Evolutionary conservation across 805 yeast species (phyloP).

Genomic region (Myxozyma neglecta): DNA sequence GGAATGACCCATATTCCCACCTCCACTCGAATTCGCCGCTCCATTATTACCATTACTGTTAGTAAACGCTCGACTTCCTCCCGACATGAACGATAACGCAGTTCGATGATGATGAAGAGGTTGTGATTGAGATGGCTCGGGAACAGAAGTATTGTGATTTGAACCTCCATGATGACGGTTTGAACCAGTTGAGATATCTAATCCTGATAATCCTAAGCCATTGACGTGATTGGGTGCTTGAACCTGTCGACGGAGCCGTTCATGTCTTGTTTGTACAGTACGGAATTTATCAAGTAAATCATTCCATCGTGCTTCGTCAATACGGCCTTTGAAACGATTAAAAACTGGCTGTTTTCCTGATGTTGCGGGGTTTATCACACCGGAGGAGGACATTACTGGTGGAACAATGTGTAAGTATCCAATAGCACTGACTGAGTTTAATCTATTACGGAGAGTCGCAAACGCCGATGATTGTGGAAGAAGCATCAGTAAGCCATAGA

Average conservation of each 20-base stretch:
- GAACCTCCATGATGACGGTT: background rate
- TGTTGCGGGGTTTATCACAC: constrained; percentile 19
- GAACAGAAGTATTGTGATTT: background rate
- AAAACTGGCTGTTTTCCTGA: constrained; percentile 20
- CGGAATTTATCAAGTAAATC: constrained; percentile 52
- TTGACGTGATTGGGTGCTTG: constrained; percentile 4
- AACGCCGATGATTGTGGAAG: constrained; percentile 93
- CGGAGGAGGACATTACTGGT: constrained; percentile 14
- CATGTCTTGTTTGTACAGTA: constrained; percentile 49
- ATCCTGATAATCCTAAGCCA: constrained; percentile 11
- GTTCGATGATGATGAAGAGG: constrained; percentile 23
- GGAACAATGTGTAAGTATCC: constrained; percentile 40
- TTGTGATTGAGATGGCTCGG: constrained; percentile 12
- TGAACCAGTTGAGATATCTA: constrained; percentile 7
- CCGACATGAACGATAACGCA: constrained; percentile 27
- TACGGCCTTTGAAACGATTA: constrained; percentile 22
- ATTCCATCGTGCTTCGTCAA: constrained; percentile 42
- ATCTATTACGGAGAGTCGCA: constrained; percentile 72
- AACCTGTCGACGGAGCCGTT: constrained; percentile 29
- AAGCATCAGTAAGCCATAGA: constrained; percentile 90
- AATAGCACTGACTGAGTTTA: constrained; percentile 54
- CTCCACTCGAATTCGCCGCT: background rate
- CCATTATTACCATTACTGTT: background rate
- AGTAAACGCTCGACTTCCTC: background rate
- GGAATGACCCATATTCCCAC: background rate